Percentiles rank a stretch among this genome's conserved stretches.
Evolutionary conservation across 1,284 basidiomycete species (phyloP).

Genomic region (Apiotrichum mycotoxinovorans): DNA sequence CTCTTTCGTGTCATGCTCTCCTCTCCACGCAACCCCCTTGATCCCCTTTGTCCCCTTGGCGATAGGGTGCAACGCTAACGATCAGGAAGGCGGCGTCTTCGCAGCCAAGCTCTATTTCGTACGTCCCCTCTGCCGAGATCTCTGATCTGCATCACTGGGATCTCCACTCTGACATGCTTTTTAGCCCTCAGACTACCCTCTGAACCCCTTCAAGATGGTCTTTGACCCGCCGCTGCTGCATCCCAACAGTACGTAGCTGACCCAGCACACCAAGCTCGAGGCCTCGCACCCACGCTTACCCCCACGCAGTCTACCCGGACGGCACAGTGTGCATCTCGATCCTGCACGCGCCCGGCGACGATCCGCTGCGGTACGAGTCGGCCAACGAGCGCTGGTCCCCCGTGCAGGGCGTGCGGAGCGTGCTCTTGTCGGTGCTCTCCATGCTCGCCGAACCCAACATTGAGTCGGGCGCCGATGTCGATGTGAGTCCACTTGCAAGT

Average conservation of each 20-base stretch:
- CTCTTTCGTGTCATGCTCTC: no score
- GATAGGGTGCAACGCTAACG: not conserved
- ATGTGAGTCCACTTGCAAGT: conserved; percentile 51
- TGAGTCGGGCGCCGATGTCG: conserved; percentile 96
- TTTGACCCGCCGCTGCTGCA: conserved; percentile 97
- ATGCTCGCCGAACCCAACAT: conserved; percentile 99
- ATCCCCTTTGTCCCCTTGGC: no score
- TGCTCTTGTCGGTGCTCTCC: conserved; percentile 88
- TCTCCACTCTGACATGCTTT: not conserved
- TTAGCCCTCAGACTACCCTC: conserved; percentile 89
- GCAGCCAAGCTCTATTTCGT: conserved; percentile 88
- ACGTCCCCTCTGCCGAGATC: conserved; percentile 48
- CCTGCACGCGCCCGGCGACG: conserved; percentile 94
- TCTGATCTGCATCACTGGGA: no score
- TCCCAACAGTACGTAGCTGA: conserved; percentile 98
- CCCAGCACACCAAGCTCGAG: not conserved
- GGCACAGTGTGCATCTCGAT: conserved; percentile 98
- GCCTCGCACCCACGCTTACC: conserved; percentile 56
- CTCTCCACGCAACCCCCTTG: not conserved
- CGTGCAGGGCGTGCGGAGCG: conserved; percentile 83
- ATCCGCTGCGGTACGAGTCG: conserved; percentile 66
- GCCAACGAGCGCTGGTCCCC: conserved; percentile 98
- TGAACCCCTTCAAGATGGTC: conserved; percentile 97
- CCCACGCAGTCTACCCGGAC: conserved; percentile 72
- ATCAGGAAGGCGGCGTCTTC: conserved; percentile 92